Conservation (phyloP, 371 early-diverging fungal species). For the Rhizomucor miehei region DNA sequence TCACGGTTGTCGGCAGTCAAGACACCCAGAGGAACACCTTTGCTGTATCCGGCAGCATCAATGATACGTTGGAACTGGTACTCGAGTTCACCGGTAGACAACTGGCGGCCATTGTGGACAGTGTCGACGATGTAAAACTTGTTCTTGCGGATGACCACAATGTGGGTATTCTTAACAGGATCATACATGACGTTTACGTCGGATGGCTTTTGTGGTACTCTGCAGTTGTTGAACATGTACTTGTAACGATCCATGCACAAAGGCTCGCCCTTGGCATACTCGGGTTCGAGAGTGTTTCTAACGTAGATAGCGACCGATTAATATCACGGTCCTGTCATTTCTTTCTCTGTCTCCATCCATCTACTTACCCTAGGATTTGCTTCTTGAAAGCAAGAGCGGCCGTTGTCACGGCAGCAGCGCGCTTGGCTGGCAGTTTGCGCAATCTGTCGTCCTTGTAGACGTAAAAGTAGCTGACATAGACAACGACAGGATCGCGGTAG, state of each 20-base stretch:
- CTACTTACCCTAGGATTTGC: conserved; percentile 64
- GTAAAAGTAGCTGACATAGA: conserved; percentile 85
- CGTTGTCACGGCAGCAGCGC: conserved; percentile 87
- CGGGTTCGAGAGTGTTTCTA: conserved; percentile 80
- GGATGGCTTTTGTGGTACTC: conserved; percentile 82
- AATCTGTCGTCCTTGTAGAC: conserved; percentile 81
- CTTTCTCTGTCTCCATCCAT: neutral
- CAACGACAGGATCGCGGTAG: conserved; percentile 95
- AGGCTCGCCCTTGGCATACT: conserved; percentile 75
- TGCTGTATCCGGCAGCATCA: conserved; percentile 68
- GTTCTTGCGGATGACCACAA: conserved; percentile 88
- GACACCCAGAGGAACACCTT: conserved; percentile 78
- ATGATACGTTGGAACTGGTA: conserved; percentile 74
- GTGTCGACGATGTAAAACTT: conserved; percentile 83
- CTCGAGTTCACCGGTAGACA: conserved; percentile 85
- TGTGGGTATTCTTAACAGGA: conserved; percentile 77
- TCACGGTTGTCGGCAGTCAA: conserved; percentile 94
- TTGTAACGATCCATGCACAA: conserved; percentile 91
- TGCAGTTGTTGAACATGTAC: conserved; percentile 95
- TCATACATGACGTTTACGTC: conserved; percentile 81
- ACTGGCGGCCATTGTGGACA: conserved; percentile 71
- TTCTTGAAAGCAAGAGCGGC: conserved; percentile 87
- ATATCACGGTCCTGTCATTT: neutral
- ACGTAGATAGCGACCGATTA: neutral
- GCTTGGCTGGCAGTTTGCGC: conserved; percentile 69